Evolutionary conservation across 352 stramenopile genomes (phyloP).

Genomic region (Phytophthora citricola): DNA sequence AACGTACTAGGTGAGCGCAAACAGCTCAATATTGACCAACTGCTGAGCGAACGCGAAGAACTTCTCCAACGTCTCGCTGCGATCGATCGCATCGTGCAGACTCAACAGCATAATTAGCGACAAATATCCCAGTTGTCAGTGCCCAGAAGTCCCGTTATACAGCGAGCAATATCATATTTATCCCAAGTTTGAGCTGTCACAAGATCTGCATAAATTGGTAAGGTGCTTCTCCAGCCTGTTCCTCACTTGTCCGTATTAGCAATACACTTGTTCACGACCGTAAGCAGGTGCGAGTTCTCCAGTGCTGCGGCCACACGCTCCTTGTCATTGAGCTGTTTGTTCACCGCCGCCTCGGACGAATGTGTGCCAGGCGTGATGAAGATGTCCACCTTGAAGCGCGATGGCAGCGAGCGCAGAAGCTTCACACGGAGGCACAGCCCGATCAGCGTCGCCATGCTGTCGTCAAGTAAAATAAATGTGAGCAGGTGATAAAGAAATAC

Average conservation of each 20-base stretch:
- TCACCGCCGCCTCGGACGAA: constrained; percentile 94
- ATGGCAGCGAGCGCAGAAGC: constrained; percentile 92
- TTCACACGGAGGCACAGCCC: constrained; percentile 97
- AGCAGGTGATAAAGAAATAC: not conserved
- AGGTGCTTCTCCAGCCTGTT: not conserved
- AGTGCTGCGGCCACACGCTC: constrained; percentile 96
- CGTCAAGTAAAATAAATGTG: constrained; percentile 6
- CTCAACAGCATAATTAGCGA: constrained; percentile 10
- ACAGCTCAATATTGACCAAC: constrained; percentile 18
- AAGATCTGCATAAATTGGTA: constrained; percentile 7
- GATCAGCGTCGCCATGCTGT: constrained; percentile 97
- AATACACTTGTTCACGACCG: constrained; percentile 98
- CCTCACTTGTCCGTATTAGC: constrained; percentile 87
- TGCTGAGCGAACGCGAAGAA: constrained; percentile 44
- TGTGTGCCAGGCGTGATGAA: constrained; percentile 95
- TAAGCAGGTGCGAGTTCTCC: constrained; percentile 96
- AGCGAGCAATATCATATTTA: constrained; percentile 43
- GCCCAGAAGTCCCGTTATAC: constrained; percentile 13
- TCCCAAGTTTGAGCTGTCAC: constrained; percentile 8
- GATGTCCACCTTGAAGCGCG: constrained; percentile 95
- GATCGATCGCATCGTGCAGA: constrained; percentile 45
- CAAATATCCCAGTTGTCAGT: constrained; percentile 5
- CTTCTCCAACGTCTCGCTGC: constrained; percentile 49
- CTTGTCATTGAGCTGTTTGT: constrained; percentile 98
- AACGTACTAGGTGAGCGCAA: not conserved